phyloP scores from a whole-genome alignment of 1,284 basidiomycete genomes.

The Cryptococcus sp. region DNA sequence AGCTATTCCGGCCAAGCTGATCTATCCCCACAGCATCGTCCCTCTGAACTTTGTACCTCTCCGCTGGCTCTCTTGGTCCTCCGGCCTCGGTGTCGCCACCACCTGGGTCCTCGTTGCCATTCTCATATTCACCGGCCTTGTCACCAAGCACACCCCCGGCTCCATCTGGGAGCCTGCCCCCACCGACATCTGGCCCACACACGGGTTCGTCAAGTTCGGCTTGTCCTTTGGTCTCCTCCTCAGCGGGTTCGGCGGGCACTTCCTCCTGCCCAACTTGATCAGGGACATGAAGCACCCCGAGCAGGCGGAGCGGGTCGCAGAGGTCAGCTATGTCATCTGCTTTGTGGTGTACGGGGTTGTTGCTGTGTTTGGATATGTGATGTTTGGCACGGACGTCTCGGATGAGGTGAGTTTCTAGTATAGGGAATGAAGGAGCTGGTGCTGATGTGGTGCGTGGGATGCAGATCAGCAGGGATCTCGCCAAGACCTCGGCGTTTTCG shows the following conservation, averaged over 20 bases:
- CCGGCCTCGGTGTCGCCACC: conserved; percentile 73
- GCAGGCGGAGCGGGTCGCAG: conserved; percentile 57
- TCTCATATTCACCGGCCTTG: conserved; percentile 71
- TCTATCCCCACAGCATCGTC: conserved; percentile 59
- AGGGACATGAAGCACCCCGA: conserved; percentile 84
- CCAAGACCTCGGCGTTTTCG: conserved; percentile 72
- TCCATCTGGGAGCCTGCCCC: conserved; percentile 72
- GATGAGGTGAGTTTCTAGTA: conserved; percentile 66
- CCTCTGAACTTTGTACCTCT: conserved; percentile 81
- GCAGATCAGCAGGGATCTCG: conserved; percentile 81
- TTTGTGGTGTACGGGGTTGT: conserved; percentile 76
- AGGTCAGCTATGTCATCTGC: conserved; percentile 59
- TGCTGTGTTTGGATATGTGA: conserved; percentile 79
- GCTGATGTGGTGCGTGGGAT: conserved; percentile 5
- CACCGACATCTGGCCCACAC: conserved; percentile 63
- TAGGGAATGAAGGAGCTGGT: neutral
- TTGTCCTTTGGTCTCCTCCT: conserved; percentile 84
- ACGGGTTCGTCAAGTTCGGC: conserved; percentile 62
- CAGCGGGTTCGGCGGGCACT: conserved; percentile 61
- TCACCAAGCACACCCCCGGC: conserved; percentile 61
- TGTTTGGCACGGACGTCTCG: conserved; percentile 81
- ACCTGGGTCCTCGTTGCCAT: conserved; percentile 72
- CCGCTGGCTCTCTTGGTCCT: conserved; percentile 79
- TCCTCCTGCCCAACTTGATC: conserved; percentile 56
- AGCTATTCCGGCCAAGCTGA: neutral